Evolutionary conservation across 1,139 yeast genomes (phyloP), one percentile per base, ranked within the genome.

Genomic region (Blastobotrys capitulatus): DNA sequence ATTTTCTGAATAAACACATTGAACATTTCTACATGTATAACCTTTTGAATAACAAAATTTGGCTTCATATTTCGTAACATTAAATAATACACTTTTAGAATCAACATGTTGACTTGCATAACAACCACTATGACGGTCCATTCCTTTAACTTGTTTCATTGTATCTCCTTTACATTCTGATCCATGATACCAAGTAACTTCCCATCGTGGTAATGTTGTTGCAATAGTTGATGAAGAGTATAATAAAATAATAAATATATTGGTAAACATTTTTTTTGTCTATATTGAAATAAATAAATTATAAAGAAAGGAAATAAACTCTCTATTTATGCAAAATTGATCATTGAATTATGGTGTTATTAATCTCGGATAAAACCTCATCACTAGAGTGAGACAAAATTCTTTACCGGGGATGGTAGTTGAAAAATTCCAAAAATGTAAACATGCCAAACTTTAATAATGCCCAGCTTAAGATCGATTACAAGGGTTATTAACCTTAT

Each of bases 111-210:
- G 32, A n/a, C 26, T 19, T 16, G 39, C 25, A 13, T 35, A 32
- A 22, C 46, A 42, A 12, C 46, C 46, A 22, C 32, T 18, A 6
- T 38, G 15, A 12, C 26, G 34, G 37, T 42, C 46, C 16, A 13
- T 18, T 6, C 38, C 19, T 13, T 26, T 27, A 16, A 35, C 34
- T 16, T 27, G 26, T 25, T 36, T 42, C 35, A 42, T 25, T 10
- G 22, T 25, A 32, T 35, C 46, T 19, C 46, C 46, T 19, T 25
- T 31, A 15, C 46, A 42, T 26, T 42, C 38, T n/a, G 40, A n/a
- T 20, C 40, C 36, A 34, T 42, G 40, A 22, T 42, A 42, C 46
- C 46, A 42, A 20, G 39, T 42, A 18, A 42, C 40, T 22, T 19
- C 18, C 46, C 46, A 42, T 29, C 16, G 4, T 32, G 36, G 36